Evolutionary conservation across 805 yeast species (phyloP).

Genomic region (Monosporozyma aquatica): DNA sequence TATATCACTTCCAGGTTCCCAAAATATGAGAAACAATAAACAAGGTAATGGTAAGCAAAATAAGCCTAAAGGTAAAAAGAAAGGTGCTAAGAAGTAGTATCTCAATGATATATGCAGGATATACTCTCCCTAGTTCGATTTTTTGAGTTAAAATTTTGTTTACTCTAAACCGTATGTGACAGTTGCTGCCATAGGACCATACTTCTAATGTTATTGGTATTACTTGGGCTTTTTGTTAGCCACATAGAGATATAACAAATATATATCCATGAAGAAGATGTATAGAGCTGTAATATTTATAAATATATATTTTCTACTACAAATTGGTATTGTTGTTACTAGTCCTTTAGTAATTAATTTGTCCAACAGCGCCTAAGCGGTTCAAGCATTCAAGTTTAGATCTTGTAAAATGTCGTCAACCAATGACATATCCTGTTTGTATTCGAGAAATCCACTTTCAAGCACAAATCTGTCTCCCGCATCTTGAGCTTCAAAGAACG

Average conservation of each 20-base stretch:
- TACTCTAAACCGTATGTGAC: no score
- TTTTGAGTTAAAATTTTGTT: no score
- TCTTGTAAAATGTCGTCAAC: conserved; percentile 32
- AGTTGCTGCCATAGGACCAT: no score
- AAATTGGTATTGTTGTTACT: no score
- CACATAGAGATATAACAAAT: no score
- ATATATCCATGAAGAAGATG: no score
- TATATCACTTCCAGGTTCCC: conserved; percentile 45
- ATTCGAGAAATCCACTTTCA: conserved; percentile 17
- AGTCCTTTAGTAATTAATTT: no score
- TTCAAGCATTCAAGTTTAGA: background rate
- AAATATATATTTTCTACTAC: background rate
- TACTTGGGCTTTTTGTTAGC: no score
- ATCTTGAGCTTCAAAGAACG: conserved; percentile 16
- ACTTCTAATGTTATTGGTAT: no score
- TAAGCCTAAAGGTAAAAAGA: conserved; percentile 2
- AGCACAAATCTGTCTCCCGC: conserved; percentile 11
- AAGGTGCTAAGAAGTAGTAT: background rate
- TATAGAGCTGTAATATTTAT: background rate
- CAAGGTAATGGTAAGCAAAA: conserved; percentile 1
- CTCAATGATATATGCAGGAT: no score
- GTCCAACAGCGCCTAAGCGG: background rate
- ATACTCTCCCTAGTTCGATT: no score
- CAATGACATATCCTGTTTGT: conserved; percentile 29
- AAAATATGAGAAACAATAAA: conserved; percentile 13